Evolutionary conservation across 164 flowering plant genomes (phyloP).

Genomic region (Annona squamosa): DNA sequence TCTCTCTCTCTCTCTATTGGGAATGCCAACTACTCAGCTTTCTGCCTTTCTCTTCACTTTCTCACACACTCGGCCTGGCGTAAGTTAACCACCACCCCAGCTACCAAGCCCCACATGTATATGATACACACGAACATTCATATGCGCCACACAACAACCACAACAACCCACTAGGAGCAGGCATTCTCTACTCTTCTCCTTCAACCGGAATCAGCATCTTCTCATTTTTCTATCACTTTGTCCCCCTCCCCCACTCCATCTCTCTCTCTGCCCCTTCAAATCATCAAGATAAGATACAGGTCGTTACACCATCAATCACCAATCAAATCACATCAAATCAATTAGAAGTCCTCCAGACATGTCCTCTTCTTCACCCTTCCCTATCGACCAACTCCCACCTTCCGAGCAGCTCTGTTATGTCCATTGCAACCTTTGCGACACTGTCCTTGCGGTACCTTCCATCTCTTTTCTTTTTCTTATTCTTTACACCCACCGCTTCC

Average conservation of each 20-base stretch:
- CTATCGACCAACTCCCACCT: slow-evolving; percentile 73
- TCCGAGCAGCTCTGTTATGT: slow-evolving; percentile 94
- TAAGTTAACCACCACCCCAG: slow-evolving; percentile 1
- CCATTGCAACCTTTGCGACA: slow-evolving; percentile 87
- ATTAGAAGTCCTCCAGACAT: slow-evolving; percentile 24
- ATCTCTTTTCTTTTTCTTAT: no score
- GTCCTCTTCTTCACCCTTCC: slow-evolving; percentile 66
- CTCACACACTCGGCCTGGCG: background rate
- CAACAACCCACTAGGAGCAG: background rate
- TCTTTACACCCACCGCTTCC: no score
- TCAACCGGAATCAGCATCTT: slow-evolving; percentile 1
- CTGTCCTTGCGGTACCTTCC: slow-evolving; percentile 73
- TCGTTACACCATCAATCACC: slow-evolving; percentile 13
- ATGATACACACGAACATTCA: background rate
- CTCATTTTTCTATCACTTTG: slow-evolving; percentile 13
- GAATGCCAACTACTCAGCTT: slow-evolving; percentile 29
- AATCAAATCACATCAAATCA: slow-evolving; percentile 30
- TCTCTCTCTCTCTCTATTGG: slow-evolving; percentile 39
- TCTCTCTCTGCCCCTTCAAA: slow-evolving; percentile 14
- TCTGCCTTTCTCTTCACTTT: slow-evolving; percentile 19
- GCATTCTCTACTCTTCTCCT: background rate
- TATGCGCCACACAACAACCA: background rate
- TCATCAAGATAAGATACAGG: slow-evolving; percentile 18
- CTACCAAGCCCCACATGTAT: slow-evolving; percentile 19
- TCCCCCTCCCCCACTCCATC: slow-evolving; percentile 1